Evolutionary conservation across 2,329 filamentous ascomycete species (phyloP).

Genomic region (Phialophora chinensis): DNA sequence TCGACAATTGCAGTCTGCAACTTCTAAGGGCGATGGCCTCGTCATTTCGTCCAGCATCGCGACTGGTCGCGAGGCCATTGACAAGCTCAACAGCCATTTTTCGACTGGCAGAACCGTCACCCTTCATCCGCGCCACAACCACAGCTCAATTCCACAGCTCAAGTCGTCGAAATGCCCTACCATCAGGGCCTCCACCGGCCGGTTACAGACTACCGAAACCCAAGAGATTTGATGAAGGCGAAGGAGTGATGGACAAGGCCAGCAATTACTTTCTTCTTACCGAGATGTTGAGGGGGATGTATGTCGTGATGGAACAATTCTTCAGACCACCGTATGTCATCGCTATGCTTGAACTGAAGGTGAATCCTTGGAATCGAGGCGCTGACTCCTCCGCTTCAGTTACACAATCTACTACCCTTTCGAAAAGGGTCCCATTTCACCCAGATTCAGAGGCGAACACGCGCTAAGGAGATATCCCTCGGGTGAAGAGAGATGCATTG

Average conservation of each 20-base stretch:
- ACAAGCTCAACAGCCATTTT: slow-evolving; percentile 42
- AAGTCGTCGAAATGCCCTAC: slow-evolving; percentile 67
- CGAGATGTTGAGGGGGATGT: slow-evolving; percentile 98
- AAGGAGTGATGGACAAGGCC: slow-evolving; percentile 78
- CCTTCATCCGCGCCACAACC: slow-evolving; percentile 55
- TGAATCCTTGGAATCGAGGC: not conserved
- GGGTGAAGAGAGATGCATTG: slow-evolving; percentile 98
- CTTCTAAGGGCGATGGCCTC: slow-evolving; percentile 50
- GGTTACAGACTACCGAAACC: slow-evolving; percentile 78
- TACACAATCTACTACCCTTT: slow-evolving; percentile 99
- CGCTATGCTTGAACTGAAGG: too few species aligned
- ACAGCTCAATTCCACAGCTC: slow-evolving; percentile 68
- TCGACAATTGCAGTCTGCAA: slow-evolving; percentile 33
- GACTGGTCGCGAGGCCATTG: slow-evolving; percentile 52
- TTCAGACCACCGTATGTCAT: slow-evolving; percentile 91
- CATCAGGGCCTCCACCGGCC: slow-evolving; percentile 76
- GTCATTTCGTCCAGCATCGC: slow-evolving; percentile 49
- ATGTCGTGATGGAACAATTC: slow-evolving; percentile 95
- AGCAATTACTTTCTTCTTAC: slow-evolving; percentile 94
- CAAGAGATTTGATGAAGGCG: slow-evolving; percentile 80
- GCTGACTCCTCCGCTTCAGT: slow-evolving; percentile 53
- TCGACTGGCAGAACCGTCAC: slow-evolving; percentile 41
- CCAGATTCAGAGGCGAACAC: slow-evolving; percentile 97
- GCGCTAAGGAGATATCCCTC: slow-evolving; percentile 94
- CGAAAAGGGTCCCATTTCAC: slow-evolving; percentile 98